A percentile compares a stretch with the other conserved stretches of the same genome.
Conservation (phyloP, 176 grass and related monocot genomes). For the Cymbopogon citratus region DNA sequence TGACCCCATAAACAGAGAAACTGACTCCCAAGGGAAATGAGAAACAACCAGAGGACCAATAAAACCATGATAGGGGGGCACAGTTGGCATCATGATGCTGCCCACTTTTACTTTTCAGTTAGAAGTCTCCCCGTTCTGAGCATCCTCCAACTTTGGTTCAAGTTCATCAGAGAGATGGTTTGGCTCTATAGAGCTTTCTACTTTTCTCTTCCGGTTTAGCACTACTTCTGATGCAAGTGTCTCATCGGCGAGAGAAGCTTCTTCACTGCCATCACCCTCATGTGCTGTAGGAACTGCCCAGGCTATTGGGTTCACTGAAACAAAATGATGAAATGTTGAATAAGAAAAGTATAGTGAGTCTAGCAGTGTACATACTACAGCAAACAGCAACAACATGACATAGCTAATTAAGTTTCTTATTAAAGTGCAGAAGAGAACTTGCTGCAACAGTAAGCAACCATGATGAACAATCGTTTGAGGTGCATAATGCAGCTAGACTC, state of each 20-base stretch:
- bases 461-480: neutral
- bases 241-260: slow-evolving; percentile 8
- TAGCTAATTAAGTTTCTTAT: neutral
- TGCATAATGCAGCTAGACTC: too few species aligned
- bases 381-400: slow-evolving; percentile 6
- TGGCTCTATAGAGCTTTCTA: neutral
- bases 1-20: slow-evolving; percentile 13
- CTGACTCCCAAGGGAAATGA: neutral
- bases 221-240: slow-evolving; percentile 5
- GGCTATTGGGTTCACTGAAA: slow-evolving; percentile 49
- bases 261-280: slow-evolving; percentile 7
- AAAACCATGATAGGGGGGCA: slow-evolving; percentile 1
- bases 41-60: neutral
- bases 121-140: slow-evolving; percentile 36
- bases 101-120: slow-evolving; percentile 4
- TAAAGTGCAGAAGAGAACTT: neutral
- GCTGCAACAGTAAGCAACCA: neutral
- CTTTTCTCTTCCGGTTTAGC: slow-evolving; percentile 28
- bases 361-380: neutral
- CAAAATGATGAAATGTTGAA: neutral
- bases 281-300: slow-evolving; percentile 39
- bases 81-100: neutral
- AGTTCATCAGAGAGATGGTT: slow-evolving; percentile 22
- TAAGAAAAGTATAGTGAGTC: neutral
- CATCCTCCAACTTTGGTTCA: slow-evolving; percentile 35